Conservation (phyloP, 495 filamentous ascomycete species). For the Pseudoneurospora amorphoporcata region DNA sequence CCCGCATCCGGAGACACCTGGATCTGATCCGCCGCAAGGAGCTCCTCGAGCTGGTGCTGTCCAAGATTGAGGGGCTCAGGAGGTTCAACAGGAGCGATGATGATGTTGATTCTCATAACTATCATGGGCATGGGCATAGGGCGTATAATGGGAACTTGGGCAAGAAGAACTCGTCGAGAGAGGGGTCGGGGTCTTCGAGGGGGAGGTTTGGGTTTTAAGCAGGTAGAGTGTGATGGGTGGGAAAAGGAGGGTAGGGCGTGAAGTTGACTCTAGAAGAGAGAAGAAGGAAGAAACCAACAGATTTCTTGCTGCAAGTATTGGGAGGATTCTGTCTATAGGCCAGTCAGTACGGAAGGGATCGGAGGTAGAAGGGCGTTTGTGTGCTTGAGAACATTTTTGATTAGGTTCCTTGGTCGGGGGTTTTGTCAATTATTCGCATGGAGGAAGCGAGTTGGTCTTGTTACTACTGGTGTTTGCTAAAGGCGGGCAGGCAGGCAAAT, state of each 20-base stretch:
- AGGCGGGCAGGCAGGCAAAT: neutral
- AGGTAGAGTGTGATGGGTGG: neutral
- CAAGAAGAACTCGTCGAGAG: neutral
- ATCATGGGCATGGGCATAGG: neutral
- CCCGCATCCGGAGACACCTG: constrained; percentile 75
- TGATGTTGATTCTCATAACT: neutral
- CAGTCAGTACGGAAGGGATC: neutral
- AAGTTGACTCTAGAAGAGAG: neutral
- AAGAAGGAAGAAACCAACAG: neutral
- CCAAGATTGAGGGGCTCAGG: constrained; percentile 85
- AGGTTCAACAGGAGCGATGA: constrained; percentile 47
- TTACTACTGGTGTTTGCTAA: neutral
- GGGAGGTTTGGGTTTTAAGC: neutral
- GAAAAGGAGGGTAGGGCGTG: neutral
- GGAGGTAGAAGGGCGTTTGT: neutral
- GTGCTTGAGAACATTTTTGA: neutral
- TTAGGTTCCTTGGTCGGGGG: neutral
- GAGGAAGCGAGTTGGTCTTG: neutral
- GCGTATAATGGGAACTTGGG: neutral
- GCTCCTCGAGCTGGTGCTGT: constrained; percentile 78
- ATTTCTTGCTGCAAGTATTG: neutral
- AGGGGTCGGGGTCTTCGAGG: neutral
- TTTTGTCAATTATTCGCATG: neutral
- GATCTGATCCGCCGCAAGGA: constrained; percentile 90
- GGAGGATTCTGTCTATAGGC: neutral